Base-by-base conservation (phyloP, 331 rosid species). In the Quercus phellos region DNA sequence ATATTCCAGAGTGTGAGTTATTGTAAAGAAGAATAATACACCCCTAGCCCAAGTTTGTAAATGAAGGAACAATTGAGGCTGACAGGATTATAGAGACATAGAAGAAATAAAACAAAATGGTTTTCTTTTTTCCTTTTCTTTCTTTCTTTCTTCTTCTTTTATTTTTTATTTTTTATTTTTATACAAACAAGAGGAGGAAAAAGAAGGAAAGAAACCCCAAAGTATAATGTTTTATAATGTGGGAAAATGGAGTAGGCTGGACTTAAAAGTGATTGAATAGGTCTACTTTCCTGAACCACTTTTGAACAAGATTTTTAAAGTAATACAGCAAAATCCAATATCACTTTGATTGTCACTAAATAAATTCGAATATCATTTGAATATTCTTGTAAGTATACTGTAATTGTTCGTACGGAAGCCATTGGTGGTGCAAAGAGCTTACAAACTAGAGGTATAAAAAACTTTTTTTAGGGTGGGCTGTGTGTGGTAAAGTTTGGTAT, bases 21-120 rank as follows among this genome's bases (percentile, higher is more conserved):
- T 29, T 51, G 74, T 67, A 24, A 56, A 68, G 72, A 55, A 61
- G 72, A 19, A 53, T 74, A 51, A 35, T n/a, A 32, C 46, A 8
- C 30, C 43, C 7, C 4, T 76, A 58, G 82, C 58, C 68, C 63
- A 46, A 66, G 81, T 58, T 67, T 75, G 77, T 32, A 51, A 75
- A 74, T 55, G 55, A 38, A 19, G 35, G 26, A n/a, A 66, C 69
- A 72, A 51, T 72, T 61, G 66, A 67, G 76, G 12, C 9, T 8
- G 16, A 66, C 26, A 34, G 58, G 51, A 60, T 46, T n/a, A 53
- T 38, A 38, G 43, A 38, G 43, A 38, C 43, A 3, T 38, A 38
- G 7, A 67, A 43, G 50, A 58, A 59, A 74, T 29, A 75, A 60
- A 43, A 26, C 38, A 35, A 63, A 74, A 16, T 8, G 42, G 38